These are phyloP conservation scores for Stemphylium vesicarium DNA, from an alignment of 2,329 filamentous ascomycete species.

Conservation along the genomic window DNA sequence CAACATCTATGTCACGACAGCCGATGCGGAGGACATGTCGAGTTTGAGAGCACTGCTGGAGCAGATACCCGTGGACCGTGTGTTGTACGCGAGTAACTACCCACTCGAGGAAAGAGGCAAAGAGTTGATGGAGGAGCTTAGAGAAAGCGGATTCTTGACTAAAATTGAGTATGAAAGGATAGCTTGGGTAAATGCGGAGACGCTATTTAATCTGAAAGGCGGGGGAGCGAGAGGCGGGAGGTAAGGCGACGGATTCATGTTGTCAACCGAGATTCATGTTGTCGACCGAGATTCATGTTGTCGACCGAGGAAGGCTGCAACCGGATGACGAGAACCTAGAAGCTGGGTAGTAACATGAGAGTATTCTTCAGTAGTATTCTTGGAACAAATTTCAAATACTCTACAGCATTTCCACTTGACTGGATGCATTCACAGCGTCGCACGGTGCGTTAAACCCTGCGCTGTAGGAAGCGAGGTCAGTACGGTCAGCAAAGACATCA, in stretches of 20 bases:
- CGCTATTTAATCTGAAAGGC: slow-evolving; percentile 26
- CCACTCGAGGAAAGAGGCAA: slow-evolving; percentile 61
- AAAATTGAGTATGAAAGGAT: slow-evolving; percentile 58
- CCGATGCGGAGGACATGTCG: slow-evolving; percentile 59
- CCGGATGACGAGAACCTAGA: too few species aligned
- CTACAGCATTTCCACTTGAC: too few species aligned
- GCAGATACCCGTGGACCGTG: slow-evolving; percentile 57
- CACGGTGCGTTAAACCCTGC: too few species aligned
- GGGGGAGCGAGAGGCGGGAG: background rate
- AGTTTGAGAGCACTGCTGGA: slow-evolving; percentile 54
- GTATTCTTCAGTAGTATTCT: too few species aligned
- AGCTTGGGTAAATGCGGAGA: slow-evolving; percentile 59
- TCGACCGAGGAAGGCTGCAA: background rate
- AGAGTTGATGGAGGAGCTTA: slow-evolving; percentile 57
- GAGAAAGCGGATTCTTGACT: slow-evolving; percentile 57
- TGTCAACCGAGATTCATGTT: background rate
- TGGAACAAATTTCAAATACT: too few species aligned
- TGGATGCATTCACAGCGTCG: too few species aligned
- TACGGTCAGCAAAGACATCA: background rate
- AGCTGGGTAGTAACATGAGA: too few species aligned
- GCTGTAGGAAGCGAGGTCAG: too few species aligned
- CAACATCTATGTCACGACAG: slow-evolving; percentile 66
- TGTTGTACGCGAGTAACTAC: slow-evolving; percentile 66
- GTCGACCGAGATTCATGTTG: background rate
- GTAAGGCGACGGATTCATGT: background rate